phyloP scores from a whole-genome alignment of 1,284 basidiomycete genomes.

The Volvariella volvacea region DNA sequence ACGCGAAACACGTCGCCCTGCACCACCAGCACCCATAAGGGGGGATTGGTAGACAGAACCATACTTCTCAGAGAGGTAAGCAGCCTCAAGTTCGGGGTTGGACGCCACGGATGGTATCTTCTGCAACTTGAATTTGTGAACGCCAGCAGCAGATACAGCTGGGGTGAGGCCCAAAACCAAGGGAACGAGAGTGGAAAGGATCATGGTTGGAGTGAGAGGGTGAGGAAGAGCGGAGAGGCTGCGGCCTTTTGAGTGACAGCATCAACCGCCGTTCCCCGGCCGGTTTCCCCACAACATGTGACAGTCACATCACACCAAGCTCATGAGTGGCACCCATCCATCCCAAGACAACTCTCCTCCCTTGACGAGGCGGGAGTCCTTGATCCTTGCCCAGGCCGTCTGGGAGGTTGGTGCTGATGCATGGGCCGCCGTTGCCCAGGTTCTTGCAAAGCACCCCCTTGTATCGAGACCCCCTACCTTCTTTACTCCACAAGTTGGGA shows the following conservation, averaged over 20 bases:
- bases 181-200: conserved; percentile 40
- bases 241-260: conserved; percentile 17
- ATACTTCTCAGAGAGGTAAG: conserved; percentile 88
- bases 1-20: conserved; percentile 55
- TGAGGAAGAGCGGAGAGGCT: conserved; percentile 12
- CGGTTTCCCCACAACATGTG: no score
- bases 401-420: conserved; percentile 74
- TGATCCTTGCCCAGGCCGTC: conserved; percentile 79
- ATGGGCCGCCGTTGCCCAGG: conserved; percentile 66
- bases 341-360: conserved; percentile 15
- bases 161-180: conserved; percentile 64
- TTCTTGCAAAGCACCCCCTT: conserved; percentile 64
- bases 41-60: conserved; percentile 60
- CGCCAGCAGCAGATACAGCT: conserved; percentile 59
- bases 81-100: conserved; percentile 69
- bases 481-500: conserved; percentile 60
- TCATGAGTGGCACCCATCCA: conserved; percentile 1
- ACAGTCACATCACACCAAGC: conserved; percentile 1
- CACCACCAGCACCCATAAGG: conserved; percentile 67
- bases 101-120: conserved; percentile 62
- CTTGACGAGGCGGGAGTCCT: conserved; percentile 52
- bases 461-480: conserved; percentile 54
- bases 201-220: conserved; percentile 46
- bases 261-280: conserved; percentile 10
- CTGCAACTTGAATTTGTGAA: conserved; percentile 83